These are phyloP conservation scores for Candida sp. DNA, from an alignment of 1,139 yeast genomes.

Conservation along the genomic window DNA sequence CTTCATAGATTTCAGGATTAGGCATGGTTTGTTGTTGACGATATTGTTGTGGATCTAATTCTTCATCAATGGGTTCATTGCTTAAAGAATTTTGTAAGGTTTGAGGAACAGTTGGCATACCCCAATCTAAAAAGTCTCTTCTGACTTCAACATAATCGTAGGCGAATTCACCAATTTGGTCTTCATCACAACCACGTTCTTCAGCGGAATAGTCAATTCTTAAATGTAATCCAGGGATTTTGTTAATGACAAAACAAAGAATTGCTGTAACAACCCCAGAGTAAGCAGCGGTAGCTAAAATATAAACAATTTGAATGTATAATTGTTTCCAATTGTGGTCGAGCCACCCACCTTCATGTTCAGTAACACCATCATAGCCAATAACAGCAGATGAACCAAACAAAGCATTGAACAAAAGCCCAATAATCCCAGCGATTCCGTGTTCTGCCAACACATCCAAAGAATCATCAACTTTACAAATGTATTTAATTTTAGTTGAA, in stretches of 20 bases:
- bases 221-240: conserved; percentile 78
- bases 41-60: background rate
- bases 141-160: conserved; percentile 97
- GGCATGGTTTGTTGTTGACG: background rate
- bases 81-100: conserved; percentile 2
- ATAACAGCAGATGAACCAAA: conserved; percentile 87
- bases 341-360: conserved; percentile 89
- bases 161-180: conserved; percentile 97
- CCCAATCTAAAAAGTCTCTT: conserved; percentile 82
- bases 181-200: conserved; percentile 89
- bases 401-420: conserved; percentile 80
- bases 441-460: conserved; percentile 97
- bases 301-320: conserved; percentile 84
- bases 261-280: conserved; percentile 75
- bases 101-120: conserved; percentile 7
- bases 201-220: conserved; percentile 86
- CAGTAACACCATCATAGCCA: conserved; percentile 83
- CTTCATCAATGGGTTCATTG: conserved; percentile 1
- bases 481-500: conserved; percentile 82
- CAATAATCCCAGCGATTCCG: conserved; percentile 94
- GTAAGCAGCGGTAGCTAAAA: conserved; percentile 72
- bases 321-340: conserved; percentile 88
- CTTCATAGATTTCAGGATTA: background rate
- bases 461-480: conserved; percentile 84
- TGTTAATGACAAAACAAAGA: conserved; percentile 69